Percentiles rank a stretch among this genome's conserved stretches.
Evolutionary conservation across 192 early-diverging fungal genomes (phyloP).

Genomic region (Coemansia sp.): DNA sequence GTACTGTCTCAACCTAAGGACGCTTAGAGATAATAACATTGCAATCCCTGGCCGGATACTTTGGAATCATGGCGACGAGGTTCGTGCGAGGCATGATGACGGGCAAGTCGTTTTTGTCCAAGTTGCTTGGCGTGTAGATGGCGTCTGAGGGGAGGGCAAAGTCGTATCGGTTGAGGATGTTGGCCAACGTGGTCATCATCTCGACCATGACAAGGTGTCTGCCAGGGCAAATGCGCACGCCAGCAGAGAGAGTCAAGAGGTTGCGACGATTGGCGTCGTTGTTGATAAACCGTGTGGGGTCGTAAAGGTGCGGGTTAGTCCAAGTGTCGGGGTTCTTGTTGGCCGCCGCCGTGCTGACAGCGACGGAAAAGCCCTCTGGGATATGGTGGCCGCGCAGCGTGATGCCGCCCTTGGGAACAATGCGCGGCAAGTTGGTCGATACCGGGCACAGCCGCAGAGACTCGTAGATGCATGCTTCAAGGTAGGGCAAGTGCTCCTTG

Average conservation of each 20-base stretch:
- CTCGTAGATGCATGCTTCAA: conserved; percentile 48
- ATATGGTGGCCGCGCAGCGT: conserved; percentile 29
- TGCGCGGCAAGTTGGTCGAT: conserved; percentile 35
- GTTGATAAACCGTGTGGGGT: conserved; percentile 27
- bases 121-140: conserved; percentile 17
- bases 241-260: conserved; percentile 37
- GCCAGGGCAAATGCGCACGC: conserved; percentile 47
- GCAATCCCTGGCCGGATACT: conserved; percentile 36
- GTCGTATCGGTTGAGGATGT: conserved; percentile 48
- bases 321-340: conserved; percentile 30
- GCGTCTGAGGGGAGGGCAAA: conserved; percentile 27
- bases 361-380: conserved; percentile 28
- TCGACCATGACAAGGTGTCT: conserved; percentile 41
- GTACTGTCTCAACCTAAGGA: not conserved
- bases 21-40: conserved; percentile 28
- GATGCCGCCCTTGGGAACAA: conserved; percentile 36
- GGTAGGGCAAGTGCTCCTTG: conserved; percentile 20
- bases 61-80: conserved; percentile 38
- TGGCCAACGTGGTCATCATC: conserved; percentile 40
- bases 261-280: conserved; percentile 26
- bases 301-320: conserved; percentile 31
- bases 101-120: conserved; percentile 16
- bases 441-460: conserved; percentile 44
- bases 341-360: conserved; percentile 26
- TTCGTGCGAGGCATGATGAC: conserved; percentile 39